A percentile compares a stretch with the other conserved stretches of the same genome.
Evolutionary conservation across 805 yeast species (phyloP).

Genomic region (Candida maris): DNA sequence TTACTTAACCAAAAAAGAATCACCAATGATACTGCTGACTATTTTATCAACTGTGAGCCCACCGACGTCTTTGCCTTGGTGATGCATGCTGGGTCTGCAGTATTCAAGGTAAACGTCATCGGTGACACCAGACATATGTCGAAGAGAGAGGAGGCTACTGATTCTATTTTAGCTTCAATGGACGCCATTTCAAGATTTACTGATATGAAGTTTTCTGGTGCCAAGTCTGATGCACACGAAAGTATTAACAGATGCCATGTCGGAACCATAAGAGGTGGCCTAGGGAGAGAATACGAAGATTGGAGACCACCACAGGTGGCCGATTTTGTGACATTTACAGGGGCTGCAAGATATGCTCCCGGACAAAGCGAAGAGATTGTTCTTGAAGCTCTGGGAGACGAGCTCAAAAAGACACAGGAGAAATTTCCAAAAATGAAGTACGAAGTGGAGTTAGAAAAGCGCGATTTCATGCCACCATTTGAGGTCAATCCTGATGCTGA

Average conservation of each 20-base stretch:
- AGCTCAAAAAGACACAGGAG: conserved; percentile 23
- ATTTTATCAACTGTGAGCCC: conserved; percentile 31
- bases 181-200: conserved; percentile 27
- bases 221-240: conserved; percentile 22
- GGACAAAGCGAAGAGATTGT: conserved; percentile 27
- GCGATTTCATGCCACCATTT: conserved; percentile 26
- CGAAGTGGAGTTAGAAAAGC: conserved; percentile 17
- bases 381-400: conserved; percentile 21
- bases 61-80: conserved; percentile 29
- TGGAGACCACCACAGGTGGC: conserved; percentile 34
- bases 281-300: conserved; percentile 27
- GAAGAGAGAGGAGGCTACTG: conserved; percentile 32
- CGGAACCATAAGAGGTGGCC: conserved; percentile 30
- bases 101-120: conserved; percentile 26
- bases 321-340: conserved; percentile 31
- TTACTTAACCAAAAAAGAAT: conserved; percentile 22
- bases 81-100: conserved; percentile 32
- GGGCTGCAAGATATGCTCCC: conserved; percentile 32
- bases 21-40: conserved; percentile 27
- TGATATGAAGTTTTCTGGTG: conserved; percentile 25
- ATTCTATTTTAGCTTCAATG: conserved; percentile 29
- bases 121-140: conserved; percentile 33
- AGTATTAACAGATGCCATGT: conserved; percentile 30
- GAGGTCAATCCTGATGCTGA: conserved; percentile 22
- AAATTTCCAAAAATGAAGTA: conserved; percentile 24